Conservation (phyloP, 1,284 basidiomycete genomes). For the Ustilago bromivora region DNA sequence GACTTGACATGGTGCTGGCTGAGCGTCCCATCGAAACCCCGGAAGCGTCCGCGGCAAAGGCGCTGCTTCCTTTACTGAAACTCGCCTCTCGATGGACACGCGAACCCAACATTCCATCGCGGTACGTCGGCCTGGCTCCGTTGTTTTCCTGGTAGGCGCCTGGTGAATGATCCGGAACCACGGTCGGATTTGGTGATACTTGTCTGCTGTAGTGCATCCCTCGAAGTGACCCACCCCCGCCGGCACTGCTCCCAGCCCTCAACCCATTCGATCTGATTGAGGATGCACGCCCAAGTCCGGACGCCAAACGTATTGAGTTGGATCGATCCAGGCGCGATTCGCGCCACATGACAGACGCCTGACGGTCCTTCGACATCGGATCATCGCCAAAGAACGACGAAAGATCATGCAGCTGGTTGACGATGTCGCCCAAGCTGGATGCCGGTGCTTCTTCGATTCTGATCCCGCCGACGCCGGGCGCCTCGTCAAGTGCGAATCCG, state of each 20-base stretch:
- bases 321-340: conserved; percentile 44
- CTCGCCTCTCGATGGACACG: conserved; percentile 1
- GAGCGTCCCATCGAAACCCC: conserved; percentile 17
- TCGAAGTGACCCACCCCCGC: conserved; percentile 14
- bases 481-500: conserved; percentile 42
- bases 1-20: conserved; percentile 24
- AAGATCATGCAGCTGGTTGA: conserved; percentile 66
- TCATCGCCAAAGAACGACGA: conserved; percentile 66
- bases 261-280: conserved; percentile 28
- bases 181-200: conserved; percentile 44
- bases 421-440: conserved; percentile 58
- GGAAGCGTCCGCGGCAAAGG: conserved; percentile 1
- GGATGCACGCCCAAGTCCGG: conserved; percentile 24
- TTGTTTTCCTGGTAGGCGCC: conserved; percentile 3
- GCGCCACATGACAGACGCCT: conserved; percentile 48
- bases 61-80: background rate
- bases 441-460: conserved; percentile 23
- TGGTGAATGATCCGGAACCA: conserved; percentile 27
- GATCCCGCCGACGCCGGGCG: conserved; percentile 26
- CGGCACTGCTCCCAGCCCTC: conserved; percentile 11
- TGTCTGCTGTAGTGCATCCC: conserved; percentile 21
- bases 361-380: conserved; percentile 46
- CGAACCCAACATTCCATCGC: conserved; percentile 2
- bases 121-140: background rate
- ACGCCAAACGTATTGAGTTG: conserved; percentile 33